Percentiles rank a stretch among this genome's conserved stretches.
Evolutionary conservation across 2,329 filamentous ascomycete genomes (phyloP).

Genomic region (Xylariaceae sp.): DNA sequence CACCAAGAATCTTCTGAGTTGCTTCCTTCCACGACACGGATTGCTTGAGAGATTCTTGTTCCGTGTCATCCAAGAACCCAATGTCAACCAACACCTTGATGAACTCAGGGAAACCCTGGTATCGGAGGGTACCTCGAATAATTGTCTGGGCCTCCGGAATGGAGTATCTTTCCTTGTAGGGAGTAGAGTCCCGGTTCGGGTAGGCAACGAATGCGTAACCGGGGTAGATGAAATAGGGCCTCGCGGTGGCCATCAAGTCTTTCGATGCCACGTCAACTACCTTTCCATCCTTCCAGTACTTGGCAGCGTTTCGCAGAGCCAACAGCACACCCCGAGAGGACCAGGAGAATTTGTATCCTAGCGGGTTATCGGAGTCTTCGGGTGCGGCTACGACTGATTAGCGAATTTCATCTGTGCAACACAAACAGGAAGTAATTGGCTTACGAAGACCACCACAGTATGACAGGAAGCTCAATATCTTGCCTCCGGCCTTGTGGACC

Average conservation of each 20-base stretch:
- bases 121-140: constrained; percentile 75
- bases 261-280: constrained; percentile 54
- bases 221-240: constrained; percentile 87
- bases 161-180: constrained; percentile 82
- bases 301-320: constrained; percentile 80
- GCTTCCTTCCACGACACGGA: constrained; percentile 80
- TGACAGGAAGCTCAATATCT: constrained; percentile 74
- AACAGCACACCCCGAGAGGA: constrained; percentile 75
- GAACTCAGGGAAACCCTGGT: constrained; percentile 87
- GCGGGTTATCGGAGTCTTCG: constrained; percentile 12
- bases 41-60: constrained; percentile 60
- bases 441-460: constrained; percentile 53
- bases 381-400: not conserved
- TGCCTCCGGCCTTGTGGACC: constrained; percentile 84
- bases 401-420: too few species aligned
- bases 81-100: constrained; percentile 83
- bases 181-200: constrained; percentile 85
- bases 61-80: constrained; percentile 76
- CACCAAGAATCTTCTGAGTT: constrained; percentile 70
- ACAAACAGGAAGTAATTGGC: too few species aligned
- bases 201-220: constrained; percentile 86
- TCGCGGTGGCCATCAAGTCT: constrained; percentile 81
- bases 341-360: constrained; percentile 89
- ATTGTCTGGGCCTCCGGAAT: constrained; percentile 91
- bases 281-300: constrained; percentile 76